Conservation (phyloP, 768 basidiomycete genomes). For the Boletus insuetus region DNA sequence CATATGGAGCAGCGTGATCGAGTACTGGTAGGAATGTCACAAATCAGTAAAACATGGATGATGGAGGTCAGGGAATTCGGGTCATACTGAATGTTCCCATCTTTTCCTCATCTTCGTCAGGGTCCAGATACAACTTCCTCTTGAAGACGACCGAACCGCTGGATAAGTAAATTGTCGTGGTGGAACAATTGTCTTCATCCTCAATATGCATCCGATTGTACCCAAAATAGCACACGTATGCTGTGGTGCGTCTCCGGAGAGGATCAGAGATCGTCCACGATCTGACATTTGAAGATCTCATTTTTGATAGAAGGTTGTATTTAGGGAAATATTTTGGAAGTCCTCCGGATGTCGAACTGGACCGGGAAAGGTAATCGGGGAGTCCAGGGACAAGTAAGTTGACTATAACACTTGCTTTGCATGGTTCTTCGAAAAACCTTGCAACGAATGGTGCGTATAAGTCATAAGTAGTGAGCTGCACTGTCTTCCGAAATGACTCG, state of each 20-base stretch:
- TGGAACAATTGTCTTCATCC: background rate
- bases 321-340: slow-evolving; percentile 7
- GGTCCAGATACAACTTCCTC: background rate
- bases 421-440: slow-evolving; percentile 3
- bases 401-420: background rate
- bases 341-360: slow-evolving; percentile 17
- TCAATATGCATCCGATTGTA: background rate
- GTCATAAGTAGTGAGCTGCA: slow-evolving; percentile 11
- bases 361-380: slow-evolving; percentile 11
- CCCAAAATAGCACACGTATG: background rate
- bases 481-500: slow-evolving; percentile 6
- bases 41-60: background rate
- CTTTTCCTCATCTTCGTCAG: slow-evolving; percentile 5
- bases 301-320: slow-evolving; percentile 1
- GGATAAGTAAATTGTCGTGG: background rate
- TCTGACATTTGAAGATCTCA: background rate
- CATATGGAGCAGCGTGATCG: no score
- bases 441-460: slow-evolving; percentile 10
- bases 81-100: slow-evolving; percentile 11
- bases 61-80: background rate
- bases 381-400: background rate
- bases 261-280: background rate
- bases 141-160: no score
- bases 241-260: slow-evolving; percentile 2
- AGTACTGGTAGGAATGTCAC: background rate